Conservation (phyloP, 768 basidiomycete species). For the Podaxis carcinomalis region DNA sequence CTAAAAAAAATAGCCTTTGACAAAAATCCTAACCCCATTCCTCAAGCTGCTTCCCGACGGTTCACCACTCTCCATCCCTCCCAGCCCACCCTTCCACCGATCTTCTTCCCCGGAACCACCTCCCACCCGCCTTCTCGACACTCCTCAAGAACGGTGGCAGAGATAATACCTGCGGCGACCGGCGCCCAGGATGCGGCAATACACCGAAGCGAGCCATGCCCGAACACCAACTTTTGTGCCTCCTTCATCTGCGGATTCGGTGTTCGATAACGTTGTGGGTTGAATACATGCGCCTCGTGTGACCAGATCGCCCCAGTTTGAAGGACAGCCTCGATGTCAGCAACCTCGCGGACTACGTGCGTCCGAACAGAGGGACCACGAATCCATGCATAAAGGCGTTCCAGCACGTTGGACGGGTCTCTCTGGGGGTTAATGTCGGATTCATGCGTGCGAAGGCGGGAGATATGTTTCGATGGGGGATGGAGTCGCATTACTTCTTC, state of each 20-base stretch:
- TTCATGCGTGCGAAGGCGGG: slow-evolving; percentile 20
- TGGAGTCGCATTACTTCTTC: slow-evolving; percentile 44
- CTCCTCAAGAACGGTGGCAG: slow-evolving; percentile 35
- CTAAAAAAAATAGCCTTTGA: not conserved
- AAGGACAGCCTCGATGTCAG: slow-evolving; percentile 32
- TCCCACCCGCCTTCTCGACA: slow-evolving; percentile 24
- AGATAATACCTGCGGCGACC: slow-evolving; percentile 44
- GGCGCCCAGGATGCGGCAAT: slow-evolving; percentile 48
- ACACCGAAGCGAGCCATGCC: slow-evolving; percentile 42
- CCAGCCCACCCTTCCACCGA: slow-evolving; percentile 42
- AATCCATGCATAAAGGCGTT: not conserved
- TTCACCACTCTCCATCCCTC: slow-evolving; percentile 33
- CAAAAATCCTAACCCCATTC: not conserved
- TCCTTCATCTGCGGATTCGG: slow-evolving; percentile 15
- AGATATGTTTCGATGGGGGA: slow-evolving; percentile 48
- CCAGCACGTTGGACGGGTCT: not conserved
- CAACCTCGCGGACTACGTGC: slow-evolving; percentile 19
- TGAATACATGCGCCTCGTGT: slow-evolving; percentile 30
- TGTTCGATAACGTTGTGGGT: slow-evolving; percentile 28
- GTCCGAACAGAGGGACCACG: not conserved
- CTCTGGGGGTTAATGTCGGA: slow-evolving; percentile 8
- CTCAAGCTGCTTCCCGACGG: not conserved
- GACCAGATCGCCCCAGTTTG: slow-evolving; percentile 34
- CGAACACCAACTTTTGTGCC: slow-evolving; percentile 39
- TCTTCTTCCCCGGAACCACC: slow-evolving; percentile 22